Evolutionary conservation across 768 basidiomycete genomes (phyloP).

Genomic region (Tricholoma furcatifolium): DNA sequence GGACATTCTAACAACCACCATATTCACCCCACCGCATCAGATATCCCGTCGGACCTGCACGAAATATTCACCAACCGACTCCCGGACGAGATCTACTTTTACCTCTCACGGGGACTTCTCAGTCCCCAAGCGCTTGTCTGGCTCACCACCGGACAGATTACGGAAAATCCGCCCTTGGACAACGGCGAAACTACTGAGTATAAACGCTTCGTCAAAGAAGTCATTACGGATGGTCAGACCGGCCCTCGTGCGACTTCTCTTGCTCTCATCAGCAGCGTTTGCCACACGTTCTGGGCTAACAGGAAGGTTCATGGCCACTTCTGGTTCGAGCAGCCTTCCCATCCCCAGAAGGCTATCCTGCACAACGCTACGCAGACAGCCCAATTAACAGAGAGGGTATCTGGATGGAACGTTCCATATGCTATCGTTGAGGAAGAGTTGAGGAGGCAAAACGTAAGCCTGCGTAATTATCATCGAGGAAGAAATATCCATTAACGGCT

Average conservation of each 20-base stretch:
- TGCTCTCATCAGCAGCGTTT: constrained; percentile 80
- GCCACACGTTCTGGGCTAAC: constrained; percentile 79
- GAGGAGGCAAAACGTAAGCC: constrained; percentile 89
- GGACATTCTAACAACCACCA: constrained; percentile 48
- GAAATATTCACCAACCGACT: constrained; percentile 94
- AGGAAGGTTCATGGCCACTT: constrained; percentile 71
- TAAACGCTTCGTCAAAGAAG: constrained; percentile 91
- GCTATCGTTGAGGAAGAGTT: constrained; percentile 89
- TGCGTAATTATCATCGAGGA: constrained; percentile 17
- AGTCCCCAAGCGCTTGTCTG: constrained; percentile 92
- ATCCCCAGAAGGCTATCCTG: constrained; percentile 54
- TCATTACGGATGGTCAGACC: constrained; percentile 92
- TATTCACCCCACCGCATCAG: constrained; percentile 76
- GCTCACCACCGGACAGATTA: constrained; percentile 84
- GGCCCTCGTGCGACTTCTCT: constrained; percentile 90
- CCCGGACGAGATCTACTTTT: constrained; percentile 96
- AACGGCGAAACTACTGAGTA: constrained; percentile 97
- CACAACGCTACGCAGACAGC: constrained; percentile 80
- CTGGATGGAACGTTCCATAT: constrained; percentile 88
- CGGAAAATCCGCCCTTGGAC: constrained; percentile 86
- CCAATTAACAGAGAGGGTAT: constrained; percentile 84
- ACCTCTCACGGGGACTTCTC: constrained; percentile 89
- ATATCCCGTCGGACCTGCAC: constrained; percentile 88
- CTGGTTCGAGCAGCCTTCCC: constrained; percentile 70
- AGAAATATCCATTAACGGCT: constrained; percentile 24